Evolutionary conservation across 78 protist species (phyloP).

Genomic region (Cavenderia fasciculata): DNA sequence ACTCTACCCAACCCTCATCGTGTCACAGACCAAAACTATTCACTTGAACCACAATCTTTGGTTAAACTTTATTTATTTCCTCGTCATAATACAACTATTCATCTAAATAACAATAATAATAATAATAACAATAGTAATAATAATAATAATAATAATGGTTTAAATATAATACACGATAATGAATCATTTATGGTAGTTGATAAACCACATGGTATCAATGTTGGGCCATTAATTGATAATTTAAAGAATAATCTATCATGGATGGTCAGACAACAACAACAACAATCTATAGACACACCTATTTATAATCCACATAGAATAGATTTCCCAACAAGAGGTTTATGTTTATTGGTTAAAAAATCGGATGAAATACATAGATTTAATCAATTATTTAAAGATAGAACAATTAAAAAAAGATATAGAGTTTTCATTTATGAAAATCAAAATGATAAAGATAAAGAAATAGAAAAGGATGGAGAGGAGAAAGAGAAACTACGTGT

Average conservation of each 20-base stretch:
- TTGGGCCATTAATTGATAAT: slow-evolving; percentile 9
- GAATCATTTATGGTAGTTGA: slow-evolving; percentile 42
- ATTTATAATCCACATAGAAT: slow-evolving; percentile 55
- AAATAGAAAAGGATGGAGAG: not conserved
- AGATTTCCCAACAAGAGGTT: slow-evolving; percentile 55
- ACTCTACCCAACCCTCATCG: too few species aligned
- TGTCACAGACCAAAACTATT: too few species aligned
- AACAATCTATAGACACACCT: not conserved
- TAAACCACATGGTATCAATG: slow-evolving; percentile 40
- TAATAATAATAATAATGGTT: too few species aligned
- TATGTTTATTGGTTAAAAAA: slow-evolving; percentile 28
- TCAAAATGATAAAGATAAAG: not conserved
- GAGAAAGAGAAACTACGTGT: not conserved
- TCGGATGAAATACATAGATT: not conserved
- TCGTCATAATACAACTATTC: too few species aligned
- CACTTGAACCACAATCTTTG: too few species aligned
- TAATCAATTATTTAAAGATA: slow-evolving; percentile 10
- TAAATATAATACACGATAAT: too few species aligned
- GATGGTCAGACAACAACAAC: not conserved
- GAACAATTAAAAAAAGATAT: slow-evolving; percentile 8
- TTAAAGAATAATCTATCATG: slow-evolving; percentile 6
- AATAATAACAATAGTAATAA: too few species aligned
- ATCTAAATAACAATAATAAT: too few species aligned
- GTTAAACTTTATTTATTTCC: too few species aligned
- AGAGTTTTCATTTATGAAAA: not conserved